These are phyloP conservation scores for Micractinium sp. DNA, from an alignment of 139 green algal genomes.

Conservation along the genomic window DNA sequence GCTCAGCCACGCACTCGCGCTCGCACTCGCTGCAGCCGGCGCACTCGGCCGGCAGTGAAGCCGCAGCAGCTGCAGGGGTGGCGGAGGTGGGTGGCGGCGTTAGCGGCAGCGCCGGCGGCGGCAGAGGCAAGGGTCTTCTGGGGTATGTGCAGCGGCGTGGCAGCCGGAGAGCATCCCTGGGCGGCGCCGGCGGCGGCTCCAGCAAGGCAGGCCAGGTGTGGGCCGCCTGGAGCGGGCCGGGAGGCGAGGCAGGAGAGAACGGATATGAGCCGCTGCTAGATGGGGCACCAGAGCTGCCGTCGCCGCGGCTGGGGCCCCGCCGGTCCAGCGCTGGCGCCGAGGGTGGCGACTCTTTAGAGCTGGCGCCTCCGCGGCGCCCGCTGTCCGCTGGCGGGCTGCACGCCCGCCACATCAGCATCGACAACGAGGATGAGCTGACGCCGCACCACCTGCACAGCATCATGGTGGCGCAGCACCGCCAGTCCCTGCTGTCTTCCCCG, in stretches of 20 bases:
- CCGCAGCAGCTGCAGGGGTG: not conserved
- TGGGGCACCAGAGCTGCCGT: not conserved
- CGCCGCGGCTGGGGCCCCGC: not conserved
- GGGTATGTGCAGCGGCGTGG: not conserved
- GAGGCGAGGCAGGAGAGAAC: not conserved
- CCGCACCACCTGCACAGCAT: constrained; percentile 9
- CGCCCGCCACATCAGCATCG: not conserved
- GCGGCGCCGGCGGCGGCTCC: not conserved
- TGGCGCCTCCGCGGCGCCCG: not conserved
- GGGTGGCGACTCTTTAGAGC: not conserved
- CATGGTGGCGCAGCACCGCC: constrained; percentile 32
- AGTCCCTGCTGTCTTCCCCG: constrained; percentile 30
- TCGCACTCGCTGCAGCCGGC: not conserved
- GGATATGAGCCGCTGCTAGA: constrained; percentile 10
- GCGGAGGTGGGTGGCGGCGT: not conserved
- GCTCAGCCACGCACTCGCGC: not conserved
- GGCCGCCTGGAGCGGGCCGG: not conserved
- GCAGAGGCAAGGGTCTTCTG: not conserved
- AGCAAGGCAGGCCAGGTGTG: not conserved
- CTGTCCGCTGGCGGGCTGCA: not conserved
- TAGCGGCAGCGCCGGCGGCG: not conserved
- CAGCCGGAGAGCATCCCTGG: not conserved
- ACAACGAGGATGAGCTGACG: constrained; percentile 1
- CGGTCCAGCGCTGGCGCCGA: not conserved
- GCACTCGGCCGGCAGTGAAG: not conserved